Percentiles rank a stretch among this genome's conserved stretches.
Conservation (phyloP, 371 early-diverging fungal genomes). For the Zychaea mexicana region DNA sequence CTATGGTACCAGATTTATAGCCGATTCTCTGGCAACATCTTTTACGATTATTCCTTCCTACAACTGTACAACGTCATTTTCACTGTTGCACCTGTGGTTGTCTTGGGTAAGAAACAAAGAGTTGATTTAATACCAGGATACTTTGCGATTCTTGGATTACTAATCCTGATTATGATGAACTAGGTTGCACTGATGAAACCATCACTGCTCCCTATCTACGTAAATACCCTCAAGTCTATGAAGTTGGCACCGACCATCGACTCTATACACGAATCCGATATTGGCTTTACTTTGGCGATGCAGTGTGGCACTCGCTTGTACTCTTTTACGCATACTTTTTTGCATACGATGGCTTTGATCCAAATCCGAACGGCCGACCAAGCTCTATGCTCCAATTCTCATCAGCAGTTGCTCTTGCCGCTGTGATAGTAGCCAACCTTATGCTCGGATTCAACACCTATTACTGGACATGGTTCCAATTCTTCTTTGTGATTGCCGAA, state of each 20-base stretch:
- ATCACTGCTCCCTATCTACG: slow-evolving; percentile 57
- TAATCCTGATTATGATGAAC: neutral
- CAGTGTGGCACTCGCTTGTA: slow-evolving; percentile 71
- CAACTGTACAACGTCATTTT: slow-evolving; percentile 83
- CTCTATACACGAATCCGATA: slow-evolving; percentile 64
- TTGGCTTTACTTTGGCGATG: slow-evolving; percentile 68
- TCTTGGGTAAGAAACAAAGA: too few species aligned
- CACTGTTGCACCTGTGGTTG: slow-evolving; percentile 71
- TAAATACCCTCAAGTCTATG: slow-evolving; percentile 68
- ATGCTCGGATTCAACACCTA: slow-evolving; percentile 73
- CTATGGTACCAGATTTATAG: slow-evolving; percentile 89
- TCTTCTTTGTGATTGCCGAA: slow-evolving; percentile 48
- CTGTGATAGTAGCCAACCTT: slow-evolving; percentile 72
- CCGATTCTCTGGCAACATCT: slow-evolving; percentile 80
- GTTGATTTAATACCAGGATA: too few species aligned
- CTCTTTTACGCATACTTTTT: slow-evolving; percentile 65
- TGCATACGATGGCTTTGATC: slow-evolving; percentile 36
- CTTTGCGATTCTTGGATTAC: neutral
- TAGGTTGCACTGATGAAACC: slow-evolving; percentile 65
- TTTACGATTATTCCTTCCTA: slow-evolving; percentile 87
- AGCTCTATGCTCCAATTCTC: slow-evolving; percentile 57
- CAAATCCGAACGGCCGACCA: slow-evolving; percentile 40
- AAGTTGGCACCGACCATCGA: slow-evolving; percentile 60
- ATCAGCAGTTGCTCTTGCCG: slow-evolving; percentile 61
- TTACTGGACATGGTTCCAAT: slow-evolving; percentile 77